A percentile compares a stretch with the other conserved stretches of the same genome.
Evolutionary conservation across 257 asterid species (phyloP).

Genomic region (Solanum habrochaites): DNA sequence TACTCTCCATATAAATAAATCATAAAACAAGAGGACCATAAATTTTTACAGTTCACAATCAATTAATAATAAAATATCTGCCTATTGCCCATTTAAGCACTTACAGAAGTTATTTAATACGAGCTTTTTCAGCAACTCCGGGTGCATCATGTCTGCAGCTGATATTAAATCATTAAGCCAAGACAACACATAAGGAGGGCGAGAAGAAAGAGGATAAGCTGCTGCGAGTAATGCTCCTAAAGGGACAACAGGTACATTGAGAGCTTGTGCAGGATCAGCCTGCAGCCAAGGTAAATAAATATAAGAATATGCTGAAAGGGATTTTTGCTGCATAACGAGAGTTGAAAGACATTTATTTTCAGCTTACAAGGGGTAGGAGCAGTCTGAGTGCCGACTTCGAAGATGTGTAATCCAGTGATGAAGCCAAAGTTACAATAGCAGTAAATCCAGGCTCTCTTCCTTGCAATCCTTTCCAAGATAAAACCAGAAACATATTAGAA

Average conservation of each 20-base stretch:
- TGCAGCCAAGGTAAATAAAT: slow-evolving; percentile 17
- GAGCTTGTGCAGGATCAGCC: slow-evolving; percentile 98
- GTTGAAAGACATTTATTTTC: not conserved
- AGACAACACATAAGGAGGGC: slow-evolving; percentile 78
- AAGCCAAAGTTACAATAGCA: slow-evolving; percentile 78
- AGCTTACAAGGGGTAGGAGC: slow-evolving; percentile 81
- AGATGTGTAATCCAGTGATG: slow-evolving; percentile 88
- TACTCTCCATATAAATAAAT: not conserved
- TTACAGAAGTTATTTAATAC: slow-evolving; percentile 86
- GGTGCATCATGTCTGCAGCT: slow-evolving; percentile 97
- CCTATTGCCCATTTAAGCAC: slow-evolving; percentile 6
- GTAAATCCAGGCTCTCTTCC: slow-evolving; percentile 80
- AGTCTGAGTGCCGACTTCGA: slow-evolving; percentile 74
- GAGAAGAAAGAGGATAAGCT: slow-evolving; percentile 86
- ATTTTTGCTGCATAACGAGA: not conserved
- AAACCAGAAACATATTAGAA: not conserved
- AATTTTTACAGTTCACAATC: not conserved
- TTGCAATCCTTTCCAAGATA: slow-evolving; percentile 35
- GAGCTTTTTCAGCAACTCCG: slow-evolving; percentile 82
- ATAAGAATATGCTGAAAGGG: not conserved
- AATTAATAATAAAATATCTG: not conserved
- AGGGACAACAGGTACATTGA: slow-evolving; percentile 93
- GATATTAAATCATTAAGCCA: slow-evolving; percentile 89
- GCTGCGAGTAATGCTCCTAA: slow-evolving; percentile 86
- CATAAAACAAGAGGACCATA: not conserved